These are phyloP conservation scores for Dalbergia cultrata DNA, from an alignment of 306 rosid species.

Conservation along the genomic window DNA sequence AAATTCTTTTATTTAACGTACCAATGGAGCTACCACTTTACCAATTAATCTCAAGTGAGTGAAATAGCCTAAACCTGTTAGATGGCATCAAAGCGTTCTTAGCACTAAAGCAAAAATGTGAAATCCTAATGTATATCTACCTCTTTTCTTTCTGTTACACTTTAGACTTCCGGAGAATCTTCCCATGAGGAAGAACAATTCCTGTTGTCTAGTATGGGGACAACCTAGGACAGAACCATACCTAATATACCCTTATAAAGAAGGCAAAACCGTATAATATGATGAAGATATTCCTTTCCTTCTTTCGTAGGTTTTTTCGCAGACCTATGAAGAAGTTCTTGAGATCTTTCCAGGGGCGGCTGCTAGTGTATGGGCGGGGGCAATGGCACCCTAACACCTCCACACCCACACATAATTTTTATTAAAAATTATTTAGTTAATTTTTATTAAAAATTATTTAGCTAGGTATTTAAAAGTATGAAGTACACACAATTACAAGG, in stretches of 20 bases:
- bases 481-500: too few species aligned
- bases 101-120: constrained; percentile 20
- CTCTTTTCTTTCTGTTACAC: not conserved
- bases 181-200: constrained; percentile 20
- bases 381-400: too few species aligned
- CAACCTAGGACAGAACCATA: constrained; percentile 33
- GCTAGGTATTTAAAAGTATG: too few species aligned
- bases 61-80: not conserved
- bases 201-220: constrained; percentile 12
- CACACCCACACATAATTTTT: too few species aligned
- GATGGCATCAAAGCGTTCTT: not conserved
- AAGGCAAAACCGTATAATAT: not conserved
- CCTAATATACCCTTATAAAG: constrained; percentile 28
- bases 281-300: constrained; percentile 19
- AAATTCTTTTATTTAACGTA: not conserved
- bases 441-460: too few species aligned
- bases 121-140: not conserved
- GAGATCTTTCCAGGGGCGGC: not conserved
- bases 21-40: not conserved
- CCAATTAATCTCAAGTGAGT: not conserved
- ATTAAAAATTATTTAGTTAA: too few species aligned
- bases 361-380: too few species aligned
- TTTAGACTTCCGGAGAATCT: constrained; percentile 2
- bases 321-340: constrained; percentile 26
- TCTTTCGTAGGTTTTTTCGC: constrained; percentile 25